Conservation (phyloP, 164 flowering plant species). For the Aristolochia fimbriata region DNA sequence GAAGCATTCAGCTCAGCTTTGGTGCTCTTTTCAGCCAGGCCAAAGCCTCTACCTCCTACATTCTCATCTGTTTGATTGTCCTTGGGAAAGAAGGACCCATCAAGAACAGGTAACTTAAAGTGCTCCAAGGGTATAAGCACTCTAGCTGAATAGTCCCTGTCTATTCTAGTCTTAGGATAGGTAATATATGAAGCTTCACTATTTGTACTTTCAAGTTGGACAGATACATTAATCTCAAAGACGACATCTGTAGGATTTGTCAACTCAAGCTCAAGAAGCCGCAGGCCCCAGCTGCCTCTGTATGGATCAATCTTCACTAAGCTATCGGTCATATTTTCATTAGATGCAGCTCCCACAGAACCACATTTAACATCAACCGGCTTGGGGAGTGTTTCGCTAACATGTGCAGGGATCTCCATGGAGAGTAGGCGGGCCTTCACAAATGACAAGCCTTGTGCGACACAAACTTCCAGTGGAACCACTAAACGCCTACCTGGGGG, state of each 20-base stretch:
- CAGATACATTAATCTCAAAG: constrained; percentile 77
- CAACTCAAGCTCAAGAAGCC: constrained; percentile 94
- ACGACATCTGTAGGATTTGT: constrained; percentile 95
- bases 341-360: constrained; percentile 17
- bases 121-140: constrained; percentile 94
- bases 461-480: constrained; percentile 82
- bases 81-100: constrained; percentile 62
- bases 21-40: constrained; percentile 58
- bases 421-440: constrained; percentile 92
- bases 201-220: constrained; percentile 51
- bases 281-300: constrained; percentile 96
- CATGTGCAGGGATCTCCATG: constrained; percentile 97
- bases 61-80: constrained; percentile 39
- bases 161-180: constrained; percentile 89
- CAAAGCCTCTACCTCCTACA: constrained; percentile 23
- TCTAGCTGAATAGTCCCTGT: constrained; percentile 85
- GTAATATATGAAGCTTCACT: constrained; percentile 39
- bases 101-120: constrained; percentile 88
- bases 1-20: constrained; percentile 87
- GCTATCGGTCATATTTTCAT: constrained; percentile 37
- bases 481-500: constrained; percentile 91
- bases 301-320: constrained; percentile 87
- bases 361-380: constrained; percentile 21
- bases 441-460: constrained; percentile 82
- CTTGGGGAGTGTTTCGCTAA: constrained; percentile 52